Base-by-base conservation (phyloP, 345 rosid genomes). In the Aegle marmelos region DNA sequence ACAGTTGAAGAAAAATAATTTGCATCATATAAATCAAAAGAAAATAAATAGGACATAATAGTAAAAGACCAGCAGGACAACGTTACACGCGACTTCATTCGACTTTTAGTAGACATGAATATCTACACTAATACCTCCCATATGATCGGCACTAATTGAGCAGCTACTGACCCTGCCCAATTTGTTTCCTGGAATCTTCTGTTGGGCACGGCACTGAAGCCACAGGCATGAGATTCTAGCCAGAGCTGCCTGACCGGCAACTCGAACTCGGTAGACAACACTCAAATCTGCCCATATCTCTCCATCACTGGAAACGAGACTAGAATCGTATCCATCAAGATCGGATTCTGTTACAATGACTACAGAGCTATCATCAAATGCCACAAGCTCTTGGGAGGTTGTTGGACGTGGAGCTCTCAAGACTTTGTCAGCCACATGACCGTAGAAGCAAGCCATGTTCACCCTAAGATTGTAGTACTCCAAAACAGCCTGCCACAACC, bases 301-400 rank as follows among this genome's bases (percentile, higher is more conserved):
- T 31, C 82, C 56, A 27, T 79, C 72, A 27, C 63, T 83, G 21
- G 89, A 75, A 59, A 82, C 85, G 19, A 79, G 76, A 75, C 67
- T 77, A 11, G 82, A 80, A 6, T 89, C 89, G 39, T 90, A 96
- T 67, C 98, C 98, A 72, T 90, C 92, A 69, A 94, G 86, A 83
- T 97, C 99, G 4, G 97, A 82, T 76, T 91, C 88, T 3, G 98
- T 89, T 64, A 97, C 95, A 74, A 91, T 85, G 31, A 97, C 98
- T 41, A 91, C 83, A 0, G 98, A 90, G 57, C 92, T 86, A 70
- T 94, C 98, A 76, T 94, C 98, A 79, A 94, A 97, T 70, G 91
- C 76, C 73, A 90, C 84, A 54, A 81, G 73, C 31, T 89, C 89
- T 76, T 70, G 85, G n/a, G 86, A 62, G 58, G 56, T 22, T 30